Evolutionary conservation across 371 early-diverging fungal genomes (phyloP).

Genomic region (Circinella minor): DNA sequence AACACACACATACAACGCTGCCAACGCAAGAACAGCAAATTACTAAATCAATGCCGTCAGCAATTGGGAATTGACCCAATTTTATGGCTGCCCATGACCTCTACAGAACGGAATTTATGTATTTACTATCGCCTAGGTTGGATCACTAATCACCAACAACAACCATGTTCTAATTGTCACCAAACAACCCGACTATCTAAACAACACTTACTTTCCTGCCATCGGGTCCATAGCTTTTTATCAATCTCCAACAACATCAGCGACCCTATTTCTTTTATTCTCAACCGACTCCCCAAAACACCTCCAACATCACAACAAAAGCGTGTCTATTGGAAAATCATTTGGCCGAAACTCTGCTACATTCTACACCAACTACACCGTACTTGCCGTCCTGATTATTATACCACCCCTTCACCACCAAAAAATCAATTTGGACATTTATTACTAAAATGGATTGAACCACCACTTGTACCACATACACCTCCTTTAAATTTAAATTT

Average conservation of each 20-base stretch:
- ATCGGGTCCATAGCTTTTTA: not conserved
- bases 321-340: too few species aligned
- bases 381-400: too few species aligned
- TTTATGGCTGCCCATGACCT: constrained; percentile 12
- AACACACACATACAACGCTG: not conserved
- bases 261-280: not conserved
- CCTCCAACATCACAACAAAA: too few species aligned
- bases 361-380: too few species aligned
- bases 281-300: not conserved
- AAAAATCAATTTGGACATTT: too few species aligned
- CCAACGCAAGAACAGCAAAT: not conserved
- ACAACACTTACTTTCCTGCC: not conserved
- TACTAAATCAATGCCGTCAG: not conserved
- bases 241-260: not conserved
- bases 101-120: not conserved
- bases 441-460: too few species aligned
- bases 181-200: not conserved
- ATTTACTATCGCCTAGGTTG: not conserved
- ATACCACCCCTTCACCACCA: too few species aligned
- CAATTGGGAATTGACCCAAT: not conserved
- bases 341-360: too few species aligned
- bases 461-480: too few species aligned
- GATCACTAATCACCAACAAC: not conserved
- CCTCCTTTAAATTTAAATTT: too few species aligned
- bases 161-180: not conserved